Evolutionary conservation across 2,329 filamentous ascomycete genomes (phyloP).

Genomic region (Exophiala xenobiotica): DNA sequence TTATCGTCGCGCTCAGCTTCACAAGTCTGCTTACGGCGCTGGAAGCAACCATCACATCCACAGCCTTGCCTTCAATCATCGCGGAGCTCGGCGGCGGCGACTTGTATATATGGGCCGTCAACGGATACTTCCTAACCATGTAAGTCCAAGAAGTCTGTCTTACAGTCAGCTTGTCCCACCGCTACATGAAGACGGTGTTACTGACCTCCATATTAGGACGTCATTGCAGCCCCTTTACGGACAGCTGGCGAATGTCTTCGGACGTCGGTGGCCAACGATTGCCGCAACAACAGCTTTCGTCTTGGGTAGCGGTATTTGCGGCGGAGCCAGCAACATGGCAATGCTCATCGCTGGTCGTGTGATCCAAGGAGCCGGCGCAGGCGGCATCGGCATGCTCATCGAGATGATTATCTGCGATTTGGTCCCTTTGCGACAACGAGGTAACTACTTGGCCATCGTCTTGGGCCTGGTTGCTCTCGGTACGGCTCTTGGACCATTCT

Average conservation of each 20-base stretch:
- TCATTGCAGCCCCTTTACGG: slow-evolving; percentile 52
- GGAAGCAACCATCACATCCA: slow-evolving; percentile 42
- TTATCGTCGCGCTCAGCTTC: slow-evolving; percentile 33
- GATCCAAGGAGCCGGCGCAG: slow-evolving; percentile 56
- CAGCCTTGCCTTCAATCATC: slow-evolving; percentile 43
- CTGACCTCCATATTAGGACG: slow-evolving; percentile 31
- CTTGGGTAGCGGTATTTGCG: slow-evolving; percentile 55
- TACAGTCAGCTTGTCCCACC: slow-evolving; percentile 8
- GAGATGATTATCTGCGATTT: slow-evolving; percentile 54
- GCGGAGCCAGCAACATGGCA: slow-evolving; percentile 43
- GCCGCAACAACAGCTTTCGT: slow-evolving; percentile 48
- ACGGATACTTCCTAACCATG: slow-evolving; percentile 36
- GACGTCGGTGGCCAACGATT: slow-evolving; percentile 47
- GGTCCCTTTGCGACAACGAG: slow-evolving; percentile 36
- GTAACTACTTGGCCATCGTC: slow-evolving; percentile 36
- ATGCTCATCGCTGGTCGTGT: slow-evolving; percentile 40
- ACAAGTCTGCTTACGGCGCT: slow-evolving; percentile 37
- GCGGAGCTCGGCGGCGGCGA: slow-evolving; percentile 34
- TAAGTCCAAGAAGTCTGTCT: slow-evolving; percentile 1
- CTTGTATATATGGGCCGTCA: slow-evolving; percentile 40
- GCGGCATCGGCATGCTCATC: slow-evolving; percentile 46
- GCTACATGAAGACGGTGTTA: too few relatives aligned
- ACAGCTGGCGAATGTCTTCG: slow-evolving; percentile 54
- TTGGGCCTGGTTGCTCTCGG: slow-evolving; percentile 34
- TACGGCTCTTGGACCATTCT: slow-evolving; percentile 33